Base-by-base conservation (phyloP, 495 filamentous ascomycete species). In the Trichocladium antarcticum region DNA sequence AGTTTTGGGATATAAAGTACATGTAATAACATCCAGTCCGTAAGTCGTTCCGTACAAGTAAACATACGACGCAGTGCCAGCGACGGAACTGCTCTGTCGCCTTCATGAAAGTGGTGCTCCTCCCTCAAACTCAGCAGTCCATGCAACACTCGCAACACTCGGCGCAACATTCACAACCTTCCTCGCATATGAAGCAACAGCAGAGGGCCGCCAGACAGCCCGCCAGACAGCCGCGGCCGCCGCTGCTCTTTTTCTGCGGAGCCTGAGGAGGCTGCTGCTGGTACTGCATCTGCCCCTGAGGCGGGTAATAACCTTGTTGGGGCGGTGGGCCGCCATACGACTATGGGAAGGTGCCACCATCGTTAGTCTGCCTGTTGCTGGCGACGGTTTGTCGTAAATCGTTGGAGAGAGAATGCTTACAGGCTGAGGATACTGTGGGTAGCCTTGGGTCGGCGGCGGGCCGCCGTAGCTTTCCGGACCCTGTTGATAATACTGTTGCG, bases 151-250 rank as follows among this genome's bases (percentile, higher is more conserved):
- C 79, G 60, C 74, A 72, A 61, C 80, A 83, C 1, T 83, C 83
- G 36, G 79, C 76, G 59, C 83, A 87, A 67, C 83, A 87, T 55
- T 86, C 83, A 60, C 84, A 87, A 38, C 81, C 76, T 66, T 87
- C 80, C 58, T 87, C 83, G 55, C 81, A 84, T 19, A 87, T 75
- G 66, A 82, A 87, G 58, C 83, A 87, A 59, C 84, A 89, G 72
- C 83, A 87, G 37, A 87, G 65, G 20, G 75, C 73, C 12, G 82
- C 82, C 22, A 89, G 61, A 66, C 84, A 84, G 27, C 74, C 74
- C 43, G 68, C 66, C 50, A 88, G 70, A 53, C 82, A 86, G 43
- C 82, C 82, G 15, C 68, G 65, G 47, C 76, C 73, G 20, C 71
- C 74, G 43, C 62, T 46, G 7, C 58, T 62, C 46, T 74, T 67